phyloP scores from a whole-genome alignment of 202 grass and related monocot genomes.

The Zizania palustris region DNA sequence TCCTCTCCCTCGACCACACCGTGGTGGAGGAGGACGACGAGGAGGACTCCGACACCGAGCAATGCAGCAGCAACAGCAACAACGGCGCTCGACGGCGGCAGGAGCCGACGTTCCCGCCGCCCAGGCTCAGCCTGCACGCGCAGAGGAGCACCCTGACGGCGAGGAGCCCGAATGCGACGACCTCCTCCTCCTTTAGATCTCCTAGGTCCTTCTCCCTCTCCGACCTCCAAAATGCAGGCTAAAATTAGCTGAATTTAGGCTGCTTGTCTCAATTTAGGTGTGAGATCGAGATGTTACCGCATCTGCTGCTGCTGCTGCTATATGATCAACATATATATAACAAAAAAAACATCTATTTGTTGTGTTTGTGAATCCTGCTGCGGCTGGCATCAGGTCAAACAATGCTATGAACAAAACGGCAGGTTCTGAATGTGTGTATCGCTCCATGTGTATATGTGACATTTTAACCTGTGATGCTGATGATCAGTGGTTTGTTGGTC shows the following conservation, averaged over 20 bases:
- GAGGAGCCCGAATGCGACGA: neutral
- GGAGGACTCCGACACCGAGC: slow-evolving; percentile 33
- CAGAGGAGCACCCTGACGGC: slow-evolving; percentile 19
- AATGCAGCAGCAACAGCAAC: neutral
- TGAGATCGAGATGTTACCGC: neutral
- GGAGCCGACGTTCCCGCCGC: slow-evolving; percentile 46
- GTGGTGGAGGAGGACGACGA: slow-evolving; percentile 49
- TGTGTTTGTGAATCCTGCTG: slow-evolving; percentile 4
- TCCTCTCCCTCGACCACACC: slow-evolving; percentile 50
- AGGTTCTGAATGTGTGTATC: too few relatives aligned
- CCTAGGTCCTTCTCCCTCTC: slow-evolving; percentile 71
- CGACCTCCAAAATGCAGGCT: slow-evolving; percentile 63
- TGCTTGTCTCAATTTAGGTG: slow-evolving; percentile 38
- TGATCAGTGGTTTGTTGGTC: neutral
- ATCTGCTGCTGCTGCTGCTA: slow-evolving; percentile 22
- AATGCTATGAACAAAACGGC: neutral
- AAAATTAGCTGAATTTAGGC: slow-evolving; percentile 27
- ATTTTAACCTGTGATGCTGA: neutral
- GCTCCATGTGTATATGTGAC: neutral
- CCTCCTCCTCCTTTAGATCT: slow-evolving; percentile 41
- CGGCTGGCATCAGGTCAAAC: neutral
- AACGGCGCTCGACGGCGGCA: neutral
- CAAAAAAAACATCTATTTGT: slow-evolving; percentile 28
- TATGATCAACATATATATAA: slow-evolving; percentile 43
- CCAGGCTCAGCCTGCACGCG: slow-evolving; percentile 41